Base-by-base conservation (phyloP, 1,284 basidiomycete genomes). In the Boletus smithii region DNA sequence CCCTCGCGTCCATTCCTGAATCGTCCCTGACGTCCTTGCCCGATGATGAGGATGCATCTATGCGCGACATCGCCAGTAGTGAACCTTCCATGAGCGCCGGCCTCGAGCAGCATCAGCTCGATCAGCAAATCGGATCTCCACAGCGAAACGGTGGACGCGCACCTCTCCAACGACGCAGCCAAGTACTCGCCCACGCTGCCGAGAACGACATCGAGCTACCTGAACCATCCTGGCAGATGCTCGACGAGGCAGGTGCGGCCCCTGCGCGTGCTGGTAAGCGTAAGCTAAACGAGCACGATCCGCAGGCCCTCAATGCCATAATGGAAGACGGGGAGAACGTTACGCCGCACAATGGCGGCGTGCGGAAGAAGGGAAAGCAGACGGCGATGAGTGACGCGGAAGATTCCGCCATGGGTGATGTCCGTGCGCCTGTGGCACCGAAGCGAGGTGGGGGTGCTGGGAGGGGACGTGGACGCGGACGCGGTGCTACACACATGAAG, bases 101-200 rank as follows among this genome's bases (percentile, higher is more conserved):
- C 22, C 60, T 77, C 17, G 53, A 66, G 43, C 60, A 67, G 20
- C 59, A 73, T 31, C 61, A 65, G 43, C 51, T 68, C 10, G 50
- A 57, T 9, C 58, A 52, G 14, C 42, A 42, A 11, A 14, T 16
- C 6, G 48, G 49, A 11, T 46, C 49, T 9, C 38, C 42, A 4
- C 43, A 26, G n/a, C 43, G 8, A 29, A 57, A 42, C 5, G 24
- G 46, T 11, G 47, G 33, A 23, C 60, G 61, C 23, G 63, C 58
- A 2, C 69, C 66, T 5, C 68, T 80, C 3, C 73, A 74, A 53
- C 73, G 80, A 26, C 73, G 76, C 3, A 73, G 73, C 53, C 65
- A 76, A 37, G 69, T 80, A 1, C 56, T 79, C 5, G 66, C 70
- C 11, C 64, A 73, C 4, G 68, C 66, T 20, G 64, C 52, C 10